A percentile compares a stretch with the other conserved stretches of the same genome.
Evolutionary conservation across 495 filamentous ascomycete species (phyloP).

Genomic region (Aspergillus affinis): DNA sequence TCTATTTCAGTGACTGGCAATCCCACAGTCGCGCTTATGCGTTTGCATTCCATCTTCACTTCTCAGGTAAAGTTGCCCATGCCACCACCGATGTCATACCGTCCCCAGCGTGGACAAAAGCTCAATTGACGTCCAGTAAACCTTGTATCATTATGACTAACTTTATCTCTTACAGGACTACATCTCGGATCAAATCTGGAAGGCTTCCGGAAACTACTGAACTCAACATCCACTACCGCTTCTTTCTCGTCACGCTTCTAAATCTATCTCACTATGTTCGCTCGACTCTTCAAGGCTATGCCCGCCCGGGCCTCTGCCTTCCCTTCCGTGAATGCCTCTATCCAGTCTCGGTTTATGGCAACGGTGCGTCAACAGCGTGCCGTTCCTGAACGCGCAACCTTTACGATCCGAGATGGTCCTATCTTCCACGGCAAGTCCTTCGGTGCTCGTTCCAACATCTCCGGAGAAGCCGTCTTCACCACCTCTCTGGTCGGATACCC

Average conservation of each 20-base stretch:
- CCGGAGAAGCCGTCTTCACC: constrained; percentile 93
- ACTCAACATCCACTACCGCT: constrained; percentile 19
- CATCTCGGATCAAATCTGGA: constrained; percentile 99
- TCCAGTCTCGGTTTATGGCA: constrained; percentile 63
- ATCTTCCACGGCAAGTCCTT: constrained; percentile 94
- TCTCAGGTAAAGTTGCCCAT: constrained; percentile 74
- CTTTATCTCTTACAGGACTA: constrained; percentile 64
- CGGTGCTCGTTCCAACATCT: constrained; percentile 86
- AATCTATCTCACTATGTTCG: constrained; percentile 65
- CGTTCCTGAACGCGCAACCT: constrained; percentile 78
- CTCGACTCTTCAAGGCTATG: constrained; percentile 60
- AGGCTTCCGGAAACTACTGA: constrained; percentile 76
- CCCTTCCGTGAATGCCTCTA: constrained; percentile 48
- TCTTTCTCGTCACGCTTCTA: constrained; percentile 18
- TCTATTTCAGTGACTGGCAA: constrained; percentile 38
- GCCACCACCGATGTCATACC: background rate
- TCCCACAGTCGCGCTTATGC: constrained; percentile 75
- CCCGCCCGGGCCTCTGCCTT: constrained; percentile 53
- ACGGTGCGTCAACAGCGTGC: constrained; percentile 64
- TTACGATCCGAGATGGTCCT: constrained; percentile 93
- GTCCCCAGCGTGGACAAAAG: constrained; percentile 10
- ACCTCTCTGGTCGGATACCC: constrained; percentile 93
- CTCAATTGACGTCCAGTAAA: background rate
- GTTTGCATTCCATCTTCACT: constrained; percentile 91
- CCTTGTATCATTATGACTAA: constrained; percentile 4